These are phyloP conservation scores for Neurospora sp. DNA, from an alignment of 495 filamentous ascomycete species.

Conservation along the genomic window DNA sequence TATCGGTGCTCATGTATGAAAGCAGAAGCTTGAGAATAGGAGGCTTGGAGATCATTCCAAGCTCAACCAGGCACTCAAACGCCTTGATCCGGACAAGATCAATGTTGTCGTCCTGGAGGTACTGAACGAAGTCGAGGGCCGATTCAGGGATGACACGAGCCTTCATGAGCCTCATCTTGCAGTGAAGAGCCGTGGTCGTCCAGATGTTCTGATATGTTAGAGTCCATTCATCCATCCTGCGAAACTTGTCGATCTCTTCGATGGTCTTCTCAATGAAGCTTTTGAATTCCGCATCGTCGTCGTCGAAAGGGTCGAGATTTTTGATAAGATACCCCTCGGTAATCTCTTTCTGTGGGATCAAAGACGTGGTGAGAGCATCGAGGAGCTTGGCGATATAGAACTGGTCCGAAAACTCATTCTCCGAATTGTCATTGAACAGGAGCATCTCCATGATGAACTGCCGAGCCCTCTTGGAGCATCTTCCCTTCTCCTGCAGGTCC, in stretches of 20 bases:
- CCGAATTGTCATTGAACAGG: constrained; percentile 84
- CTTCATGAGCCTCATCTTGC: constrained; percentile 62
- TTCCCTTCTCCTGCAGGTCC: constrained; percentile 53
- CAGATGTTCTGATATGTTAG: constrained; percentile 86
- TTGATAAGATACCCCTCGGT: constrained; percentile 40
- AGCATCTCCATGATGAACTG: constrained; percentile 79
- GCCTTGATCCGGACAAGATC: constrained; percentile 75
- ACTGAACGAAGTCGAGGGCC: constrained; percentile 63
- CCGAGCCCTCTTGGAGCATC: constrained; percentile 64
- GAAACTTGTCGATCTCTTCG: constrained; percentile 79
- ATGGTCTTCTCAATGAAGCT: constrained; percentile 59
- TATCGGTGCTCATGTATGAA: constrained; percentile 60
- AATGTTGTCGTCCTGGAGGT: constrained; percentile 65
- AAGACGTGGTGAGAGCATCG: constrained; percentile 63
- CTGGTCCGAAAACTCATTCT: constrained; percentile 78
- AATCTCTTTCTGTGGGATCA: constrained; percentile 49
- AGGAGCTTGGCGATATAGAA: constrained; percentile 77
- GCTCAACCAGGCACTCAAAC: constrained; percentile 69
- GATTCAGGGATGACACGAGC: constrained; percentile 53
- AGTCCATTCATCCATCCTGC: constrained; percentile 90
- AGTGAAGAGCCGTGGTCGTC: constrained; percentile 71
- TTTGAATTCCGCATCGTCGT: constrained; percentile 26
- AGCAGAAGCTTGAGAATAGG: constrained; percentile 61
- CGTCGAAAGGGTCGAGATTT: constrained; percentile 25
- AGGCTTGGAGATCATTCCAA: constrained; percentile 56